Conservation (phyloP, 495 filamentous ascomycete genomes). For the Aspergillus egyptiacus region DNA sequence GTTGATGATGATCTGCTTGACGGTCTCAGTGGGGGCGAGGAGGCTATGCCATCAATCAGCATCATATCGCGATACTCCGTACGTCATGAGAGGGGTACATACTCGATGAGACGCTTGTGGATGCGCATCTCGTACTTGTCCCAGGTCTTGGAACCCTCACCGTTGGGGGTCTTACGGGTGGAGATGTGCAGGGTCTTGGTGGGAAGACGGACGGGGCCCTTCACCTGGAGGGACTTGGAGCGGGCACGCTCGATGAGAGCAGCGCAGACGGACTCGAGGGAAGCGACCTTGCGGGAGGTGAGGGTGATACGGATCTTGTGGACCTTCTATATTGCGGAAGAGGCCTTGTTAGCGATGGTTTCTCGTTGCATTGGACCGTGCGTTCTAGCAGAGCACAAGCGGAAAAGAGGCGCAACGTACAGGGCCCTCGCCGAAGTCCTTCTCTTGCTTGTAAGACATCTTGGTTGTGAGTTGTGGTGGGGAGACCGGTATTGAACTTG, state of each 20-base stretch:
- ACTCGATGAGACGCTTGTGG: conserved; percentile 97
- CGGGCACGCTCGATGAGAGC: conserved; percentile 99
- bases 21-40: conserved; percentile 95
- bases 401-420: conserved; percentile 39
- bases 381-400: neutral
- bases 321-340: conserved; percentile 58
- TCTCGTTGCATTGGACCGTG: neutral
- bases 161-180: conserved; percentile 93
- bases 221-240: conserved; percentile 95
- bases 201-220: conserved; percentile 97
- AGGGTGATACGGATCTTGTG: conserved; percentile 99
- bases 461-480: conserved; percentile 39
- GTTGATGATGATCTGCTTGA: conserved; percentile 99
- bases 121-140: conserved; percentile 99
- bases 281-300: conserved; percentile 82
- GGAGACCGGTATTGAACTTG: conserved; percentile 24
- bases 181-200: conserved; percentile 97
- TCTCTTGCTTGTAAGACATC: conserved; percentile 96
- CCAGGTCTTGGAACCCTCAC: conserved; percentile 99
- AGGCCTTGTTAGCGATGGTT: neutral
- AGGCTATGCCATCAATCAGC: conserved; percentile 48
- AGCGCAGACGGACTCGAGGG: conserved; percentile 96
- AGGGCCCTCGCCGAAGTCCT: conserved; percentile 85
- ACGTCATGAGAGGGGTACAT: conserved; percentile 28
- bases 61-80: too few relatives aligned